Conservation (phyloP, 495 filamentous ascomycete species). For the Tricharina praecox region DNA sequence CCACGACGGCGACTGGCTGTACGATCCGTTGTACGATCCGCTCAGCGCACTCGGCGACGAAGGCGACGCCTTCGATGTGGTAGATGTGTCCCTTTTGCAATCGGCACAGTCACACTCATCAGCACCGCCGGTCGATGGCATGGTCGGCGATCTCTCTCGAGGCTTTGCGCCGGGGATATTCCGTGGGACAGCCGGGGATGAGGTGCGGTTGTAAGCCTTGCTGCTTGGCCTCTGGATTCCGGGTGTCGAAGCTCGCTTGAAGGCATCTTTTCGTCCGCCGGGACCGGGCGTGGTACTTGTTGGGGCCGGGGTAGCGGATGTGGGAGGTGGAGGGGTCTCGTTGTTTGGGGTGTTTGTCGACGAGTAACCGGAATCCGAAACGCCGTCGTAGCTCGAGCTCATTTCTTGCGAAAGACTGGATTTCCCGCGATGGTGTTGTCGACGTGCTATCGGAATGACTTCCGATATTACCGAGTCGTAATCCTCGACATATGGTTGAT, state of each 20-base stretch:
- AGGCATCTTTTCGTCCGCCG: not conserved
- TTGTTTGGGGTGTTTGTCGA: conserved; percentile 22
- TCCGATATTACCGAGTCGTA: conserved; percentile 26
- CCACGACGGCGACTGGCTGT: conserved; percentile 1
- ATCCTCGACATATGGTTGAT: conserved; percentile 25
- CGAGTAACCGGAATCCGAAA: conserved; percentile 25
- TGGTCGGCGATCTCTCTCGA: conserved; percentile 14
- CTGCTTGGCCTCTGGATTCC: conserved; percentile 15
- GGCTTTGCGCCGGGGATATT: conserved; percentile 15
- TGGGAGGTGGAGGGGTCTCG: conserved; percentile 20
- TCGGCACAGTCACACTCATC: conserved; percentile 25
- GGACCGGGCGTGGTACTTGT: conserved; percentile 8
- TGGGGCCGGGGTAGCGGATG: conserved; percentile 16
- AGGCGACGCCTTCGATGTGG: conserved; percentile 15
- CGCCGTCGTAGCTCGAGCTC: conserved; percentile 19
- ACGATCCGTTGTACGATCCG: conserved; percentile 1
- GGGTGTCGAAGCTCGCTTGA: conserved; percentile 8
- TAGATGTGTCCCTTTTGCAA: conserved; percentile 16
- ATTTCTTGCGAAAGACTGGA: conserved; percentile 20
- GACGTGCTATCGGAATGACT: conserved; percentile 20
- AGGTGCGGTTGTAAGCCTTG: conserved; percentile 18
- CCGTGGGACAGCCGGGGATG: conserved; percentile 16
- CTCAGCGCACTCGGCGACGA: conserved; percentile 15
- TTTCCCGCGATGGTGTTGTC: conserved; percentile 16
- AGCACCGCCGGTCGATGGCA: conserved; percentile 14